Evolutionary conservation across 768 basidiomycete species (phyloP), one percentile per base, ranked within the genome.

Genomic region (Pleurotus ostreatus): DNA sequence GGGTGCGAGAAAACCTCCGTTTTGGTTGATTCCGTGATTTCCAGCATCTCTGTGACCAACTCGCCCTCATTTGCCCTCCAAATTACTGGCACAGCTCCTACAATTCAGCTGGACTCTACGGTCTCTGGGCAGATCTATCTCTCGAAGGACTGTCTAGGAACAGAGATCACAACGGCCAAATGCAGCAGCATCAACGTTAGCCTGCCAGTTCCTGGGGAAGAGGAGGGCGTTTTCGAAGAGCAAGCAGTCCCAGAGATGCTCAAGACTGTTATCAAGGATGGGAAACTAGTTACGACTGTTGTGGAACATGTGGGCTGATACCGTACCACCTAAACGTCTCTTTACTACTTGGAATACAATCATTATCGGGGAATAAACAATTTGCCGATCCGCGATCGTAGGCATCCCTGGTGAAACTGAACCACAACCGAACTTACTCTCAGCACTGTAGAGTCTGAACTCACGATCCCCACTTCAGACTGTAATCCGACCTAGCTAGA

Each of bases 71-170:
- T 99, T 75, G 82, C 85, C 13, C 73, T 98, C 41, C 96, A 99
- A 71, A 86, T 99, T 62, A 91, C 88, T 2, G 96, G 96, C 23
- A 74, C 78, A 1, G 90, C 89, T 30, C 96, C 97, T 1, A 98
- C 94, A 61, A 84, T 99, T 57, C 92, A 95, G 65, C 73, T 99
- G 16, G 97, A 99, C 71, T 87, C 89, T 13, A 96, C 94, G 12
- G 97, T 98, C 71, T 92, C 90, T 5, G 97, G 97, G 4, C 92
- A 94, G 68, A 85, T 99, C 61, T 99, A 91, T 73, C 81, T 99
- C 39, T 94, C 92, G 20, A 89, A 86, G 66, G 84, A 81, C 11
- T 88, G 88, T 61, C 76, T 98, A 49, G 62, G 55, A 23, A 80
- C 84, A 8, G 94, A 98, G 73, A 89, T 99, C 63, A 92, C 91